Percentiles rank a stretch among this genome's conserved stretches.
Evolutionary conservation across 2,329 filamentous ascomycete species (phyloP).

Genomic region (Chrysosporium keratinophilum): DNA sequence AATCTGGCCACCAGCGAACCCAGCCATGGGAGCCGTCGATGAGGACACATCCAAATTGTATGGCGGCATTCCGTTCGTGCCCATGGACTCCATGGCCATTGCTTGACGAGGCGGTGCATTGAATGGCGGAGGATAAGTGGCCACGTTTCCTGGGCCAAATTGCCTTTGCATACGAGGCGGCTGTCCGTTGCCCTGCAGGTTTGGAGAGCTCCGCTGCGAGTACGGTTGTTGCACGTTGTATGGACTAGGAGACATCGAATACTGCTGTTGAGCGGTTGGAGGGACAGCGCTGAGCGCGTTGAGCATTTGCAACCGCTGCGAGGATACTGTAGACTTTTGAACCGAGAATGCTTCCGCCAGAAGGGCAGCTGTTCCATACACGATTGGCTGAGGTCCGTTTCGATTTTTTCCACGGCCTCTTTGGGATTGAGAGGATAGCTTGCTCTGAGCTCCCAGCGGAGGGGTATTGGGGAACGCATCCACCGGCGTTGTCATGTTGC

Average conservation of each 20-base stretch:
- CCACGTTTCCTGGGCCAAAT: conserved; percentile 10
- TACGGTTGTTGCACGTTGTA: conserved; percentile 1
- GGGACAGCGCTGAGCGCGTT: conserved; percentile 1
- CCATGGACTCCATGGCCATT: conserved; percentile 3
- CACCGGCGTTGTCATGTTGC: background rate
- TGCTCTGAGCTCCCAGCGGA: background rate
- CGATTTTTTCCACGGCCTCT: background rate
- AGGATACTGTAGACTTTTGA: background rate
- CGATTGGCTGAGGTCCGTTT: background rate
- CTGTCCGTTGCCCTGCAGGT: conserved; percentile 1
- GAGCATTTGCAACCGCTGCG: conserved; percentile 9
- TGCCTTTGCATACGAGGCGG: background rate
- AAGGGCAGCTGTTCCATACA: conserved; percentile 5
- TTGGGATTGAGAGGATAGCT: background rate
- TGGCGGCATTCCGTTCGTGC: conserved; percentile 12
- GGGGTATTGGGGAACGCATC: background rate
- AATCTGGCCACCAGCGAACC: conserved; percentile 11
- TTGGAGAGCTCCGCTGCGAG: conserved; percentile 10
- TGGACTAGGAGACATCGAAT: background rate
- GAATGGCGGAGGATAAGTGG: conserved; percentile 20
- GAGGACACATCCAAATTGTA: conserved; percentile 1
- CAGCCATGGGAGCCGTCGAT: background rate
- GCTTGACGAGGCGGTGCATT: conserved; percentile 11
- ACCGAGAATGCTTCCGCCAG: conserved; percentile 8
- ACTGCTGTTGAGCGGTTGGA: background rate